Base-by-base conservation (phyloP, 176 grass and related monocot genomes). In the Areca catechu region DNA sequence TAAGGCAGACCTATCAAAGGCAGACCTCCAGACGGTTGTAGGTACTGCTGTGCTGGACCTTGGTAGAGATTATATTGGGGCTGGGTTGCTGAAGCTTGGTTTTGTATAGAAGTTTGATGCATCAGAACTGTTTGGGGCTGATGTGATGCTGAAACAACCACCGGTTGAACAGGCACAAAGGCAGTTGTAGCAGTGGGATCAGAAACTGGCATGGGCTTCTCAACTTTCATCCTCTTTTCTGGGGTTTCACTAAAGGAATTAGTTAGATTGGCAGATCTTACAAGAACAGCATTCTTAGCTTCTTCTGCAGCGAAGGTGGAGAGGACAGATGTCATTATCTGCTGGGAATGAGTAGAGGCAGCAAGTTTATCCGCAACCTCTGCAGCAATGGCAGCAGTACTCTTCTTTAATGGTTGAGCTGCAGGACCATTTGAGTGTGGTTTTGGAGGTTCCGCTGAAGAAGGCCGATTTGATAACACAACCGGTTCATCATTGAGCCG, bases 51-150 rank as follows among this genome's bases (percentile, higher is more conserved):
- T 15, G 71, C 67, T 51, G 81, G 58, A 58, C 63, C 23, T 27
- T 74, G 78, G 60, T 82, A 90, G 22, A 85, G 65, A 24, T 76
- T 85, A 68, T 79, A 90, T 43, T 90, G 87, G 49, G 71, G 67
- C 27, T 81, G 80, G 49, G 77, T 58, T 49, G 74, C 58, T 49
- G 77, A 57, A 54, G 57, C 19, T 74, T 89, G 81, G 62, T 43
- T 81, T 50, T 75, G 81, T 14, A 85, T 62, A 61, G 77, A 73
- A 71, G 74, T 52, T 66, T 78, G 81, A 37, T 78, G 86, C 55
- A 81, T 29, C 58, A 89, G 56, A 3, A 89, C 70, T 49, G 77
- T 58, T 66, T 90, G 78, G 28, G 86, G 78, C 63, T 85, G 82
- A 58, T 90, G 82, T 57, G 67, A 16, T 53, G 87, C 76, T 51